A percentile compares a stretch with the other conserved stretches of the same genome.
Conservation (phyloP, 129 eudicot species). For the Helianthus annuus region DNA sequence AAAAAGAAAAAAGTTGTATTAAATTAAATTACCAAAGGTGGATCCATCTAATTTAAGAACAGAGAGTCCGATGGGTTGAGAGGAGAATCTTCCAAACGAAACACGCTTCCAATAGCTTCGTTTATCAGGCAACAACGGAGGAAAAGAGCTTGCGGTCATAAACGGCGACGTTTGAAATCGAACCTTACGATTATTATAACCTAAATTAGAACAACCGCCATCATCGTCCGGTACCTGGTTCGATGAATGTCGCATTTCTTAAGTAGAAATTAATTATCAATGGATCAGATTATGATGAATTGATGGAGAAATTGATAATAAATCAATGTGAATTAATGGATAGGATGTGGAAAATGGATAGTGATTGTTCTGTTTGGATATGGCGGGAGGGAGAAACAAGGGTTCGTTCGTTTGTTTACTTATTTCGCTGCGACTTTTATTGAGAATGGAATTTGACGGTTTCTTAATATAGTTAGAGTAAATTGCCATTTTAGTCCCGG, state of each 20-base stretch:
- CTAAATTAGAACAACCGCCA: background rate
- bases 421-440: constrained; percentile 17
- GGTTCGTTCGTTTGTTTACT: too few species aligned
- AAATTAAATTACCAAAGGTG: constrained; percentile 51
- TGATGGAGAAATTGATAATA: background rate
- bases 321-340: background rate
- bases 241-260: constrained; percentile 34
- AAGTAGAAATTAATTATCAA: background rate
- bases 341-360: constrained; percentile 3
- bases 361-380: constrained; percentile 21
- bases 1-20: background rate
- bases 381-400: background rate
- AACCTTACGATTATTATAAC: constrained; percentile 15
- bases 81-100: constrained; percentile 52
- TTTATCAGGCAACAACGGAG: constrained; percentile 31
- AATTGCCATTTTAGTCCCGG: too few species aligned
- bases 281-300: background rate
- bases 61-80: constrained; percentile 58
- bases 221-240: constrained; percentile 20
- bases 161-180: constrained; percentile 30
- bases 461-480: constrained; percentile 23
- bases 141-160: constrained; percentile 21
- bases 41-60: constrained; percentile 74
- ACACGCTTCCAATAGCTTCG: constrained; percentile 46
- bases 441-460: background rate